Evolutionary conservation across 352 stramenopile genomes (phyloP).

Genomic region (Blastocystis sp.): DNA sequence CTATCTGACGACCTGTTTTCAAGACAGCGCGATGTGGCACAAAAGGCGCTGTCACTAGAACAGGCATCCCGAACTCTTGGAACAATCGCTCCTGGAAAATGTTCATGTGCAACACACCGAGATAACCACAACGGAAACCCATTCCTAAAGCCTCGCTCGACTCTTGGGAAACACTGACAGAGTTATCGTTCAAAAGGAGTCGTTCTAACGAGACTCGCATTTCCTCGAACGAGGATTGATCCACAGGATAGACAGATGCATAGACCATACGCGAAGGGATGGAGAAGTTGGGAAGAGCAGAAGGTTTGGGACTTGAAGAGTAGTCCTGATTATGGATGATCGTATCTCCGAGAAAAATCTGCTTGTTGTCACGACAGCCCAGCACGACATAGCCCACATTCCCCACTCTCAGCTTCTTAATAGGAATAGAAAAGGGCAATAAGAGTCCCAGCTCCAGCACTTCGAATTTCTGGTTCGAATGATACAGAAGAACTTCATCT

Average conservation of each 20-base stretch:
- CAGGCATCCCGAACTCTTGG: constrained; percentile 92
- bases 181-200: constrained; percentile 93
- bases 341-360: constrained; percentile 86
- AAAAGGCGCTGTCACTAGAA: constrained; percentile 94
- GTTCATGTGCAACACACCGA: constrained; percentile 94
- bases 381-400: constrained; percentile 79
- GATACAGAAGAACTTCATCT: constrained; percentile 4
- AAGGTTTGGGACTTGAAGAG: neutral
- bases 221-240: constrained; percentile 89
- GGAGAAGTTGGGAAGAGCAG: constrained; percentile 67
- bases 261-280: constrained; percentile 90
- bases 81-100: constrained; percentile 93
- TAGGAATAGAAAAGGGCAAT: constrained; percentile 43
- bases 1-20: constrained; percentile 20
- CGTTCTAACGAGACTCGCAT: constrained; percentile 87
- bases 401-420: neutral
- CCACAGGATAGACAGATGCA: constrained; percentile 92
- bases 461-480: constrained; percentile 26
- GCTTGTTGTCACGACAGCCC: constrained; percentile 89
- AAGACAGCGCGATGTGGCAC: constrained; percentile 84
- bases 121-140: constrained; percentile 90
- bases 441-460: constrained; percentile 47
- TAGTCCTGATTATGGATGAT: constrained; percentile 66
- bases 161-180: constrained; percentile 88
- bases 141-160: constrained; percentile 85